Percentiles rank a stretch among this genome's conserved stretches.
These are phyloP conservation scores for Oryza brachyantha DNA, from an alignment of 176 grass and related monocot species.

Conservation along the genomic window DNA sequence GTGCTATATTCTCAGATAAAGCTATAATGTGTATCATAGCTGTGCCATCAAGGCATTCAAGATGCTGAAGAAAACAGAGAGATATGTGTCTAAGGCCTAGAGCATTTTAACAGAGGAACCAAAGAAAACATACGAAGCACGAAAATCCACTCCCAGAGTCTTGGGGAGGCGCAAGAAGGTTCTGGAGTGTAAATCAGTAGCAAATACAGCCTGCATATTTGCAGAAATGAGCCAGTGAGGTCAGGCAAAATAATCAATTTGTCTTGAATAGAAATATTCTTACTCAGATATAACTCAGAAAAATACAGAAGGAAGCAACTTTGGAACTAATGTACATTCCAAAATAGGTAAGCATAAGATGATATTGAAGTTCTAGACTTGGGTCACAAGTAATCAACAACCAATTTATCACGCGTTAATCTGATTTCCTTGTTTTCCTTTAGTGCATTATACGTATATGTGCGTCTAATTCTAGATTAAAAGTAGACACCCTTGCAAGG, in stretches of 20 bases:
- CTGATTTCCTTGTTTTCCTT: background rate
- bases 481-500: background rate
- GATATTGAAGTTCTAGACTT: background rate
- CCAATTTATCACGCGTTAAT: background rate
- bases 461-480: background rate
- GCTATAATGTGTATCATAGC: background rate
- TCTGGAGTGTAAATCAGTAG: constrained; percentile 88
- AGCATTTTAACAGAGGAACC: constrained; percentile 12
- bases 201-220: constrained; percentile 79
- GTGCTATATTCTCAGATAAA: background rate
- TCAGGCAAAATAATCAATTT: background rate
- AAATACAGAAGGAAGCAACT: background rate
- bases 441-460: background rate
- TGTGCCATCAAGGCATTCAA: background rate
- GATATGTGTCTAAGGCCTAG: background rate
- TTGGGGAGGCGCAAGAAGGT: constrained; percentile 88
- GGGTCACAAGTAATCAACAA: background rate
- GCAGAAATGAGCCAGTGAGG: constrained; percentile 1
- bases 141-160: constrained; percentile 93
- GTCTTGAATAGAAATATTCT: background rate
- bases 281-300: background rate
- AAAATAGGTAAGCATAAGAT: background rate
- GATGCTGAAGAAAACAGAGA: background rate
- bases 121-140: constrained; percentile 78
- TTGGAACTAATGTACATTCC: background rate